These are phyloP conservation scores for Penicillium fuscoglaucum DNA, from an alignment of 2,329 filamentous ascomycete genomes.

Conservation along the genomic window DNA sequence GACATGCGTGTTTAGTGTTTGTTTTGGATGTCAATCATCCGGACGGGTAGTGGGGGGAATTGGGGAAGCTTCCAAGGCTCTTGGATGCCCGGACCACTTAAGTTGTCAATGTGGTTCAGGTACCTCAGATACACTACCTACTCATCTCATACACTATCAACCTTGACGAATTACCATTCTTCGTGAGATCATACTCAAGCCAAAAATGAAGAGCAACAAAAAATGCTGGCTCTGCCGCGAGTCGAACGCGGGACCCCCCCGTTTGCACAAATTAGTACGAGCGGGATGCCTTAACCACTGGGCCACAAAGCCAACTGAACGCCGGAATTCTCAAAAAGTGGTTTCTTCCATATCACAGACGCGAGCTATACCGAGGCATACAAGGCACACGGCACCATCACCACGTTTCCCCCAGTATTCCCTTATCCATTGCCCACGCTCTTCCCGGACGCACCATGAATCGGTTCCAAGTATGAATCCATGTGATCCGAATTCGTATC, in stretches of 20 bases:
- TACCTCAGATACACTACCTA: not conserved
- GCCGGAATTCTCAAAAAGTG: no score
- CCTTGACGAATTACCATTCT: not conserved
- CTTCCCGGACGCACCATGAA: conserved; percentile 28
- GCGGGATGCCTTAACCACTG: conserved; percentile 1
- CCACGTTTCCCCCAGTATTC: conserved; percentile 15
- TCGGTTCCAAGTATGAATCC: conserved; percentile 34
- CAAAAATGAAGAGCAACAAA: not conserved
- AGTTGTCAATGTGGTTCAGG: not conserved
- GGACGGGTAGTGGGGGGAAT: not conserved
- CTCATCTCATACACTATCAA: no score
- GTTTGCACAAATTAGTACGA: not conserved
- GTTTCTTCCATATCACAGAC: no score
- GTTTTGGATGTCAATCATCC: not conserved
- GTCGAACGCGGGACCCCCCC: not conserved
- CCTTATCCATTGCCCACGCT: conserved; percentile 12
- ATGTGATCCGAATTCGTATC: not conserved
- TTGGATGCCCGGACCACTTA: not conserved
- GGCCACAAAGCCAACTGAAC: not conserved
- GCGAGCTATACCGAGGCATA: not conserved
- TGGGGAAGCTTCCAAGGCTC: not conserved
- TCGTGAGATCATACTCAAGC: no score
- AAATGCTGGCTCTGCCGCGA: not conserved
- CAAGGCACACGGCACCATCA: conserved; percentile 12
- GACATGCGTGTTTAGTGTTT: conserved; percentile 23